Conservation (phyloP, 1,284 basidiomycete genomes). For the Peniophora sp. region DNA sequence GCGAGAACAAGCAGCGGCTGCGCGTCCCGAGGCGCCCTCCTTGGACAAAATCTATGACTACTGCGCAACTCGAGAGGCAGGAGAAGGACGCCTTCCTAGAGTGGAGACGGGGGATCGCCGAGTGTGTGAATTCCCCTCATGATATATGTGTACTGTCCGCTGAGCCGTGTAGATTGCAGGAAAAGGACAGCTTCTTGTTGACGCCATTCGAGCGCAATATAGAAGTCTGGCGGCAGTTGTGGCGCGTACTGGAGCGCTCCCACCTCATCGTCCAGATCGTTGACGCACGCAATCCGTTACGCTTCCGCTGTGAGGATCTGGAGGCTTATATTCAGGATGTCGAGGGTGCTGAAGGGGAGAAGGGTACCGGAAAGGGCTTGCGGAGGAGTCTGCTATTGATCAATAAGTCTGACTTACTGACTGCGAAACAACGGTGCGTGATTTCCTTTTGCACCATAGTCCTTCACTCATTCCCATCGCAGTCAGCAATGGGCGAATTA, state of each 20-base stretch:
- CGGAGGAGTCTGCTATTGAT: conserved; percentile 81
- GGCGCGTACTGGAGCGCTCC: conserved; percentile 91
- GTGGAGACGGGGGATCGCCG: conserved; percentile 87
- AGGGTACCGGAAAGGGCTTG: conserved; percentile 66
- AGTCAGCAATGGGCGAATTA: conserved; percentile 86
- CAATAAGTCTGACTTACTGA: conserved; percentile 95
- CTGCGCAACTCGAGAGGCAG: conserved; percentile 73
- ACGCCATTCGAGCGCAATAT: conserved; percentile 96
- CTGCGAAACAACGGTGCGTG: conserved; percentile 73
- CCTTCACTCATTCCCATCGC: background rate
- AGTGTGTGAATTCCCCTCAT: conserved; percentile 43
- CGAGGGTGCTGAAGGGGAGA: conserved; percentile 70
- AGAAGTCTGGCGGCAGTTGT: conserved; percentile 94
- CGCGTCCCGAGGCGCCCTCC: conserved; percentile 80
- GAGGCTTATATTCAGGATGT: conserved; percentile 81
- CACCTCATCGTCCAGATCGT: conserved; percentile 94
- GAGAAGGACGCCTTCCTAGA: conserved; percentile 87
- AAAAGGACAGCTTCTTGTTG: conserved; percentile 72
- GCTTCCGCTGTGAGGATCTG: conserved; percentile 89
- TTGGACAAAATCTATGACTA: conserved; percentile 78
- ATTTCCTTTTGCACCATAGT: background rate
- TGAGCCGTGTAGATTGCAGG: conserved; percentile 53
- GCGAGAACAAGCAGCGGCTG: conserved; percentile 64
- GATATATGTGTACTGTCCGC: conserved; percentile 2
- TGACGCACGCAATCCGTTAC: conserved; percentile 87